Conservation (phyloP, 331 rosid genomes). For the Pyrus hybrid region DNA sequence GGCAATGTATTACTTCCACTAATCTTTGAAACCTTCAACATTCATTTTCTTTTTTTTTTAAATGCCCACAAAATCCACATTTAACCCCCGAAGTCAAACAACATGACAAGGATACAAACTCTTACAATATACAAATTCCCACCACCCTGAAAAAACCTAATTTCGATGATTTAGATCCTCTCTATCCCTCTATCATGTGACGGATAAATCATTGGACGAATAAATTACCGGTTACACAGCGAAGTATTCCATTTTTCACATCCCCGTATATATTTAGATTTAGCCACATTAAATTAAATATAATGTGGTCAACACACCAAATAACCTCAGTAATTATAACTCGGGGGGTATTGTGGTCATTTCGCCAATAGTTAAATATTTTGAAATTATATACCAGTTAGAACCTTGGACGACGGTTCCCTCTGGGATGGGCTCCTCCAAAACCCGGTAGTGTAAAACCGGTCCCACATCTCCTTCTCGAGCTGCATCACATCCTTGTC, state of each 20-base stretch:
- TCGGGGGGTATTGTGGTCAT: not conserved
- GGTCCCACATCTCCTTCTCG: slow-evolving; percentile 95
- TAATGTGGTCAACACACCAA: not conserved
- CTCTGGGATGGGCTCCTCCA: slow-evolving; percentile 82
- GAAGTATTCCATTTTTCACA: not conserved
- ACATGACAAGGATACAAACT: not conserved
- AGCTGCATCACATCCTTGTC: slow-evolving; percentile 30
- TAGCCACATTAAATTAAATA: not conserved
- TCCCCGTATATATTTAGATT: not conserved
- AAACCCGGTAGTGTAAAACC: slow-evolving; percentile 61
- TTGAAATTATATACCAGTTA: not conserved
- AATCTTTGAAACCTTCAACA: slow-evolving; percentile 4
- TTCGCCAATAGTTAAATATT: not conserved
- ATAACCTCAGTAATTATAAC: not conserved
- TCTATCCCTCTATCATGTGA: not conserved
- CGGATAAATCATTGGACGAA: not conserved
- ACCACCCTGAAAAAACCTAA: not conserved
- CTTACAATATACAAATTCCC: not conserved
- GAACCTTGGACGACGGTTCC: slow-evolving; percentile 17
- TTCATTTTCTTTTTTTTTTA: not conserved
- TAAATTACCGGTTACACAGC: not conserved
- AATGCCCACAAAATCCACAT: not conserved
- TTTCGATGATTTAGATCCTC: no score
- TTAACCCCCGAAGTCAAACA: not conserved
- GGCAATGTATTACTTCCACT: not conserved